Conservation (phyloP, 192 early-diverging fungal genomes). For the Funneliformis mosseae region DNA sequence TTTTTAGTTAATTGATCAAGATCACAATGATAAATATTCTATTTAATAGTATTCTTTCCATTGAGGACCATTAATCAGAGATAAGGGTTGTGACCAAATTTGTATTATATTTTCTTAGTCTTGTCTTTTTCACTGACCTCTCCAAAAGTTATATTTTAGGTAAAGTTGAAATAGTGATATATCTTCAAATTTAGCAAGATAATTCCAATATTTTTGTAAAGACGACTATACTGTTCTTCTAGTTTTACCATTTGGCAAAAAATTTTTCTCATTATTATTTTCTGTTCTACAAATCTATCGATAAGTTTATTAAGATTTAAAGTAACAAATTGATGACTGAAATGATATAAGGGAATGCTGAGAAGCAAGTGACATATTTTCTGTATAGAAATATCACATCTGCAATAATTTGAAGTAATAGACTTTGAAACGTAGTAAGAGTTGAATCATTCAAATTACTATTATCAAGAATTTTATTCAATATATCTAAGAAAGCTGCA, state of each 20-base stretch:
- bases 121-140: neutral
- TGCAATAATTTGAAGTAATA: neutral
- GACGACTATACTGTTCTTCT: neutral
- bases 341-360: neutral
- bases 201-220: slow-evolving; percentile 12
- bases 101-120: slow-evolving; percentile 6
- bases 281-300: neutral
- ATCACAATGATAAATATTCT: neutral
- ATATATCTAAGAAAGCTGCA: too few species aligned
- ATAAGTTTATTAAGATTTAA: slow-evolving; percentile 4
- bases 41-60: neutral
- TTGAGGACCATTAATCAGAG: neutral
- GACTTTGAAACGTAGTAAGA: neutral
- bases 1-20: neutral
- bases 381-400: neutral
- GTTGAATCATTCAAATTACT: too few species aligned
- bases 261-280: neutral
- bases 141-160: neutral
- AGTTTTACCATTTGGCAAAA: neutral
- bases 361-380: slow-evolving; percentile 3
- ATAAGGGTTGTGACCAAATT: neutral
- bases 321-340: too few species aligned
- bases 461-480: too few species aligned
- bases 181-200: slow-evolving; percentile 1
- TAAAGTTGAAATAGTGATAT: neutral